These are phyloP conservation scores for Metarhizium album DNA, from an alignment of 2,329 filamentous ascomycete genomes.

Conservation along the genomic window DNA sequence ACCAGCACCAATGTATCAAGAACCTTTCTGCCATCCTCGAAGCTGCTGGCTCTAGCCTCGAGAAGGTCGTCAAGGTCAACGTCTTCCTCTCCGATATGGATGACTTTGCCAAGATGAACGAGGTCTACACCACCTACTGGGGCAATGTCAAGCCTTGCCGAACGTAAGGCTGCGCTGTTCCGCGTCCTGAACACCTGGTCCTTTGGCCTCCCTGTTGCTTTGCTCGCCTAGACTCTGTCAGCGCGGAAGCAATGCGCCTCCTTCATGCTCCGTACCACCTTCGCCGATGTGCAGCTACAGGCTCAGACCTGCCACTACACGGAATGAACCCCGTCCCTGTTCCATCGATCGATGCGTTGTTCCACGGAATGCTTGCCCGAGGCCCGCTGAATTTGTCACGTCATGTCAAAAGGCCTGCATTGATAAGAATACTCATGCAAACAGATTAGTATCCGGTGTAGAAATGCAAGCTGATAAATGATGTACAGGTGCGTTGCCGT, in stretches of 20 bases:
- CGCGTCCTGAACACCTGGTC: neutral
- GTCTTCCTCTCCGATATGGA: constrained; percentile 66
- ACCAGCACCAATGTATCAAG: constrained; percentile 51
- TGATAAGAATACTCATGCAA: neutral
- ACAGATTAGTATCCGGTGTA: neutral
- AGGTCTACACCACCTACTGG: constrained; percentile 62
- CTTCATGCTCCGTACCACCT: too few relatives aligned
- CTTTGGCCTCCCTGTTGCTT: neutral
- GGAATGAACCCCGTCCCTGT: neutral
- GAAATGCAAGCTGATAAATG: neutral
- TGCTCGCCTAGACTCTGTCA: neutral
- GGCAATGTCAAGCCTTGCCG: constrained; percentile 34
- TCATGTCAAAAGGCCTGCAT: neutral
- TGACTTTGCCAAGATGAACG: constrained; percentile 66
- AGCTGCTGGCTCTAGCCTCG: constrained; percentile 53
- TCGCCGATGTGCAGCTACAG: too few relatives aligned
- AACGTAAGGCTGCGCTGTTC: constrained; percentile 21
- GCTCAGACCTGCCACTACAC: too few relatives aligned
- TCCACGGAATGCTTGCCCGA: neutral
- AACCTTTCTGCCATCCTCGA: constrained; percentile 61
- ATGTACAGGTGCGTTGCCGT: constrained; percentile 22
- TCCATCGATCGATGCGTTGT: neutral
- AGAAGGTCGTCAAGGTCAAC: constrained; percentile 60
- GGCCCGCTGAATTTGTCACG: neutral
- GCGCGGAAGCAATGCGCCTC: too few relatives aligned